Conservation (phyloP, 164 flowering plant species). For the Vitis rupestris region DNA sequence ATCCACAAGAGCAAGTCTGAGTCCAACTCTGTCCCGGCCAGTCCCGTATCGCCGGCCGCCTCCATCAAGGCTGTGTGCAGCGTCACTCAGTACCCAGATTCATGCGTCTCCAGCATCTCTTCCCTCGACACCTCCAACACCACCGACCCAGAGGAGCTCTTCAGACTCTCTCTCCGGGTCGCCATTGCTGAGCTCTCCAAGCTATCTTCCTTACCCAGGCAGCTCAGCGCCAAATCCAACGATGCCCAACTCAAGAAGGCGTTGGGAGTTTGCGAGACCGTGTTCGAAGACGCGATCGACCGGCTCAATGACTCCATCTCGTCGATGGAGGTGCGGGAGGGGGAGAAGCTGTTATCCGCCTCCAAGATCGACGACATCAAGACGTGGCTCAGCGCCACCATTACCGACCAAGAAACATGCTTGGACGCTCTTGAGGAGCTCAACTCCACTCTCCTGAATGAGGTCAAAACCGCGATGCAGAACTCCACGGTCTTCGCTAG, state of each 20-base stretch:
- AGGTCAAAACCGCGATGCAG: background rate
- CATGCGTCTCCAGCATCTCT: constrained; percentile 46
- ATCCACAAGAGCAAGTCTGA: constrained; percentile 21
- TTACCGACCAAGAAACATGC: constrained; percentile 45
- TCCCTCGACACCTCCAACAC: constrained; percentile 14
- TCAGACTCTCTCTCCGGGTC: constrained; percentile 46
- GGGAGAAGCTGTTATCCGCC: constrained; percentile 13
- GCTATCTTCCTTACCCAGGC: constrained; percentile 25
- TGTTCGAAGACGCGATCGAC: constrained; percentile 41
- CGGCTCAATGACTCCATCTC: constrained; percentile 28
- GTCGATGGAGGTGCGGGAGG: constrained; percentile 15
- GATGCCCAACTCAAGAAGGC: constrained; percentile 29
- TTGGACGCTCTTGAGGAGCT: constrained; percentile 36
- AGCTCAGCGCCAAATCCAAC: constrained; percentile 11
- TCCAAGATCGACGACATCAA: constrained; percentile 22
- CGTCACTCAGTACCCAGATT: constrained; percentile 40
- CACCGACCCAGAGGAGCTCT: constrained; percentile 36
- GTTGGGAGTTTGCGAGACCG: constrained; percentile 37
- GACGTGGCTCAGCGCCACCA: constrained; percentile 42
- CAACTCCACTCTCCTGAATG: background rate
- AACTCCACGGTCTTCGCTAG: constrained; percentile 41
- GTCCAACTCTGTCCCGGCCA: constrained; percentile 4
- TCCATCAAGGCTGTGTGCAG: constrained; percentile 45
- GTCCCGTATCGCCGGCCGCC: constrained; percentile 9
- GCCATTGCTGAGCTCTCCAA: constrained; percentile 40